Base-by-base conservation (phyloP, 176 grass and related monocot species). In the Paspalum vaginatum region DNA sequence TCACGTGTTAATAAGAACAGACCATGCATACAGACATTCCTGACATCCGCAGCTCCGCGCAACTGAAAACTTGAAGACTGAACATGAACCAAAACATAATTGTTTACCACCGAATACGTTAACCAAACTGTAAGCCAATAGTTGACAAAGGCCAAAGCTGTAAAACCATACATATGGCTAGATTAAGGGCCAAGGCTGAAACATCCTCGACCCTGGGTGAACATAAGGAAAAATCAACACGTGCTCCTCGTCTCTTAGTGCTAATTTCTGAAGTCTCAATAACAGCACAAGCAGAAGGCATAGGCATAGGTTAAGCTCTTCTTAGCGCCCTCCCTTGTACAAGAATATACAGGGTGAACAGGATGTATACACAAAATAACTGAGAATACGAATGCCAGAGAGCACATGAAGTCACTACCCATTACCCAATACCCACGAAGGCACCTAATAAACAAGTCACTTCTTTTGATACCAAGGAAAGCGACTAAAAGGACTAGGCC, bases 301-400 rank as follows among this genome's bases (percentile, higher is more conserved):
- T 52, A 37, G 14, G 11, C 47, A 72, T 52, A 52, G 14, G 16
- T 39, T 72, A 72, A 38, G 27, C 25, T 32, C 32, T 32, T 32
- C 32, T 32, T 3, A 37, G 52, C 15, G 48, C 20, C 26, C 38
- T 72, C 38, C 16, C 50, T 72, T 11, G 14, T 15, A 78, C 6
- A 40, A 51, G 43, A 51, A 65, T 65, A 50, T 61, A 48, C 41
- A 81, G 24, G 51, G 40, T 7, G 1, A 42, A 18, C 22, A 56
- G 44, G 50, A 68, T 55, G 56, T 63, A 79, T 26, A 80, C n/a
- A 80, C 49, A 80, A 46, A 68, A 69, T 65, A 79, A 66, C 61
- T 73, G 7, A 79, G 32, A 66, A 42, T 43, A 57, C 6, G 5
- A 44, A 21, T 43, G 15, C 26, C 18, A 27, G n/a, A 17, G 38